Percentiles rank a stretch among this genome's conserved stretches.
Evolutionary conservation across 1,139 yeast species (phyloP).

Genomic region (Candida tetrigidarum): DNA sequence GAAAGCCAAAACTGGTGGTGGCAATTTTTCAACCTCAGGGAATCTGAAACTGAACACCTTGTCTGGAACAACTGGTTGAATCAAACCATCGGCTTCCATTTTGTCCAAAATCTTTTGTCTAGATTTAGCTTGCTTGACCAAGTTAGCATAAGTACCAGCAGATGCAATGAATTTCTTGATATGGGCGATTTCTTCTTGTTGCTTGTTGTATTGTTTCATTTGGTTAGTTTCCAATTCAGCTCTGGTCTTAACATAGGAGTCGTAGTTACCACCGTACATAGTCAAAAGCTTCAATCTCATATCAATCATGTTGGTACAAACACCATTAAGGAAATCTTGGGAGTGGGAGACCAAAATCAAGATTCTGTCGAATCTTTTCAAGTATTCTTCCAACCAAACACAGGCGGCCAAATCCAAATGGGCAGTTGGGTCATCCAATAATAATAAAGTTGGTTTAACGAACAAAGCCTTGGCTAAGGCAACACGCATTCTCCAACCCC

Average conservation of each 20-base stretch:
- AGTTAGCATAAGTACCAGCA: slow-evolving; percentile 99
- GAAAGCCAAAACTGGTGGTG: slow-evolving; percentile 98
- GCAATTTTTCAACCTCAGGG: slow-evolving; percentile 95
- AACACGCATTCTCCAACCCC: slow-evolving; percentile 97
- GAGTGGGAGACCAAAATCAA: slow-evolving; percentile 97
- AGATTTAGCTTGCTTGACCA: slow-evolving; percentile 98
- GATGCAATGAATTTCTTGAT: slow-evolving; percentile 98
- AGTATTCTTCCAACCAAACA: slow-evolving; percentile 99
- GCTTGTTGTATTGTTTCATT: slow-evolving; percentile 96
- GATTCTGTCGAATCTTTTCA: slow-evolving; percentile 91
- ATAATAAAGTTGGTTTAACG: slow-evolving; percentile 84
- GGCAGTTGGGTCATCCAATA: slow-evolving; percentile 98
- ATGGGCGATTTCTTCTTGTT: slow-evolving; percentile 98
- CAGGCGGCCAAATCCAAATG: slow-evolving; percentile 99
- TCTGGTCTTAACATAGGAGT: slow-evolving; percentile 94
- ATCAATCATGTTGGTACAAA: slow-evolving; percentile 96
- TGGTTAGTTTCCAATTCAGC: slow-evolving; percentile 94
- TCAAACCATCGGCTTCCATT: slow-evolving; percentile 99
- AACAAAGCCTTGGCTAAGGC: slow-evolving; percentile 85
- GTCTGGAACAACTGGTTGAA: slow-evolving; percentile 91
- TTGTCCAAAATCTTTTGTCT: slow-evolving; percentile 99
- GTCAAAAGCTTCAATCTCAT: slow-evolving; percentile 79
- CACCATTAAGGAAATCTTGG: slow-evolving; percentile 99
- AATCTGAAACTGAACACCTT: slow-evolving; percentile 92
- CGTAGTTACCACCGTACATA: slow-evolving; percentile 98